Evolutionary conservation across 2,329 filamentous ascomycete species (phyloP).

Genomic region (Aspergillus tamarii): DNA sequence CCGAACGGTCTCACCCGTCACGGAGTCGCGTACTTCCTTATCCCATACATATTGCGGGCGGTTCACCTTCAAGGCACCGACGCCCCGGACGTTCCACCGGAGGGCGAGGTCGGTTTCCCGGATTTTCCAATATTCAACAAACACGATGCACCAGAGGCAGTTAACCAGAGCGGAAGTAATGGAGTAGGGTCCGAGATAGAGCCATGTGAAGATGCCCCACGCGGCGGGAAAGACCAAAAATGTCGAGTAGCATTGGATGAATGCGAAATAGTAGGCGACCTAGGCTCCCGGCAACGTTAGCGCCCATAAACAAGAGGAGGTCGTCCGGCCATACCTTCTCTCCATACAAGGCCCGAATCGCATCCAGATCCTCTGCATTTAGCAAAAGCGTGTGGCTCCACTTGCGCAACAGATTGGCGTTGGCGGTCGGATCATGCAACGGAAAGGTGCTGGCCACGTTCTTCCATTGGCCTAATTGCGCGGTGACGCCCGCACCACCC

Average conservation of each 20-base stretch:
- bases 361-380: conserved; percentile 69
- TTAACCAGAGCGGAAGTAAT: conserved; percentile 76
- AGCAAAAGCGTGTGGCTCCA: conserved; percentile 69
- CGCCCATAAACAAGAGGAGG: neutral
- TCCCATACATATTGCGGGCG: conserved; percentile 80
- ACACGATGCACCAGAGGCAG: conserved; percentile 83
- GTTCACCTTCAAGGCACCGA: conserved; percentile 78
- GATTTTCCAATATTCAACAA: conserved; percentile 96
- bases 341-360: conserved; percentile 76
- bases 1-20: conserved; percentile 78
- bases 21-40: conserved; percentile 72
- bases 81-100: conserved; percentile 84
- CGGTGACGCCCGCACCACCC: conserved; percentile 76
- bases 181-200: conserved; percentile 84
- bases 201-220: conserved; percentile 76
- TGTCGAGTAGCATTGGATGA: conserved; percentile 85
- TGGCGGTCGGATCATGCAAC: conserved; percentile 75
- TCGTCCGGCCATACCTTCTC: conserved; percentile 57
- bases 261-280: conserved; percentile 95
- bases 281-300: conserved; percentile 27
- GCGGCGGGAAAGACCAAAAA: conserved; percentile 82
- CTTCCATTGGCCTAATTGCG: conserved; percentile 70
- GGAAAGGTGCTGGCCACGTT: conserved; percentile 66
- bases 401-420: conserved; percentile 73
- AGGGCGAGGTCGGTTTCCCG: conserved; percentile 85